A percentile compares a stretch with the other conserved stretches of the same genome.
phyloP scores from a whole-genome alignment of 352 stramenopile species.

The Phytophthora sp. region DNA sequence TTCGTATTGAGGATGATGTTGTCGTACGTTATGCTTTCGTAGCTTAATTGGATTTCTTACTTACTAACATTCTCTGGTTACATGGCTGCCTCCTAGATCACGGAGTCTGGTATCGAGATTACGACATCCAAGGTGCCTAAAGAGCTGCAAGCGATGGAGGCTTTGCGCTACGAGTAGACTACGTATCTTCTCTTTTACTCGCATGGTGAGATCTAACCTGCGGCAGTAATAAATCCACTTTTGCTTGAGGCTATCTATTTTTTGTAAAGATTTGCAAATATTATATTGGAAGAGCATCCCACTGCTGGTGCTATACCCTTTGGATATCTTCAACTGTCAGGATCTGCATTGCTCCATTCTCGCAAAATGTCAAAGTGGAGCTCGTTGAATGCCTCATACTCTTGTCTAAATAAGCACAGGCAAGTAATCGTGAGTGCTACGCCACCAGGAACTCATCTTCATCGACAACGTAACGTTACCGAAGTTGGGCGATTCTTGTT shows the following conservation, averaged over 20 bases:
- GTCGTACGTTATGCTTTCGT: conserved; percentile 51
- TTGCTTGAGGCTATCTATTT: background rate
- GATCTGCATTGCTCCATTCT: conserved; percentile 50
- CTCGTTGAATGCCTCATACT: conserved; percentile 55
- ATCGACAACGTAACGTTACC: conserved; percentile 28
- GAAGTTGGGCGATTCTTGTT: conserved; percentile 41
- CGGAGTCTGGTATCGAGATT: conserved; percentile 74
- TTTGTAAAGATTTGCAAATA: too few relatives aligned
- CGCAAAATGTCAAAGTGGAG: conserved; percentile 53
- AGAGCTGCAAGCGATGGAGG: conserved; percentile 70
- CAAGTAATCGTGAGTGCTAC: conserved; percentile 6
- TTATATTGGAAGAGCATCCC: conserved; percentile 9
- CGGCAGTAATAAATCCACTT: conserved; percentile 10
- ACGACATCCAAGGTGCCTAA: conserved; percentile 75
- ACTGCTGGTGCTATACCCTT: conserved; percentile 1
- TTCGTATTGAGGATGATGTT: conserved; percentile 88
- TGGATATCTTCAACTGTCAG: conserved; percentile 13
- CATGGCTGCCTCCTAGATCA: conserved; percentile 56
- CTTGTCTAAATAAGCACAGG: conserved; percentile 33
- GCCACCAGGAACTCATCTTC: background rate
- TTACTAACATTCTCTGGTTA: conserved; percentile 6
- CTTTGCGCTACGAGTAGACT: conserved; percentile 51
- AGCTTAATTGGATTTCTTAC: background rate
- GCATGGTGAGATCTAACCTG: conserved; percentile 14
- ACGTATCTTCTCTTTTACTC: conserved; percentile 1